Base-by-base conservation (phyloP, 139 green algal species). In the Auxenochlorella protothecoides region DNA sequence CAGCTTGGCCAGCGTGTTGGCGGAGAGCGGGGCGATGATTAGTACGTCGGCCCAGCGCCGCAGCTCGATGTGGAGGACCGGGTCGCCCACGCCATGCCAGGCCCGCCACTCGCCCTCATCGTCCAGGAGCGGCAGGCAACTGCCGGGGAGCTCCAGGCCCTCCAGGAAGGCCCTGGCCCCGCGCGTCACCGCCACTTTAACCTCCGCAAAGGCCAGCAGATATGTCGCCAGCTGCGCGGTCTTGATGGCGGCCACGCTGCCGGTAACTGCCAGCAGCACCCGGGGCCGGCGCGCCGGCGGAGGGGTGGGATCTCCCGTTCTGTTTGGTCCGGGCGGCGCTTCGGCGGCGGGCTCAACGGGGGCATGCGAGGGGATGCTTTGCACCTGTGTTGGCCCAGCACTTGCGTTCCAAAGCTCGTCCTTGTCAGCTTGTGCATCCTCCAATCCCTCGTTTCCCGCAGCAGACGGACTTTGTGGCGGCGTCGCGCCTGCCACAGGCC, bases 1-100 rank as follows among this genome's bases (percentile, higher is more conserved):
- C 44, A 87, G 27, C 78, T 99, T 99, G 63, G 93, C 94, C 16
- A 99, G 81, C 0, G 84, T 93, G 78, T 99, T 99, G 52, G 94
- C 94, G 3, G 86, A 96, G 27, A 97, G 80, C 0, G 94, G 94
- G 2, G 94, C 94, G 10, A 99, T 82, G 9, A 99, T 69, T n/a
- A 97, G 72, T 2, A 85, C 71, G 64, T 99, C 93, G 6, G 94
- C 94, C 93, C 92, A 94, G 14, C 81, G 78, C 3, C 91, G 81
- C 66, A 97, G 80, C 70, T 97, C 93, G 16, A 98, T 98, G 83
- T 98, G 94, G 68, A 96, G 54, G 55, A 98, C 94, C 2, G 81
- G 77, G 74, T 96, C 90, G 0, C 92, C 92, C 15, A 89, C 80
- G 6, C 68, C 1, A 14, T 65, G 56, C 89, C 89, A 95, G 4